Evolutionary conservation across 345 rosid genomes (phyloP), one percentile per base, ranked within the genome.

Genomic region (Clausena lansium): DNA sequence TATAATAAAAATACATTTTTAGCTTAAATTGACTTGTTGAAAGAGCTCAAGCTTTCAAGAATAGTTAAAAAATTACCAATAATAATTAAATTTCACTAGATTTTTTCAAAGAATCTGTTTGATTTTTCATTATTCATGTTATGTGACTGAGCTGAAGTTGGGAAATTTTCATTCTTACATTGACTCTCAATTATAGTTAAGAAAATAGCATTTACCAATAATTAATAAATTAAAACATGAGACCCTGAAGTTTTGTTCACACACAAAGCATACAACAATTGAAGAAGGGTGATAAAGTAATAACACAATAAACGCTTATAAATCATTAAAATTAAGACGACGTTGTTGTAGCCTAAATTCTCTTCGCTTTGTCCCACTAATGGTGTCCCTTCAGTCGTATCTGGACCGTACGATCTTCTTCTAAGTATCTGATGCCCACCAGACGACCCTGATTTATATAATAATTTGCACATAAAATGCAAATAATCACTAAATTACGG

Each of bases 131-230:
- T 9, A 30, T 52, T 28, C 50, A 70, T 28, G 17, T 13, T 41
- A 41, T 13, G 39, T 19, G 14, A 17, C 7, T 52, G 38, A 28
- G 61, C 50, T 35, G 61, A 72, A 72, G 7, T 41, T 74, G 35
- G 57, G 24, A 28, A 25, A 45, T 41, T 39, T 41, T 74, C 67
- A 72, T 38, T 4, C 54, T 9, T 28, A 36, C 55, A 67, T 77
- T 73, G 70, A 77, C 70, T 73, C 24, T 50, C 63, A 67, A 22
- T 39, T 45, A 2, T 73, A 41, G 68, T 52, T 45, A 72, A 30
- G 54, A 77, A 41, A 59, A 76, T 45, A 58, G 50, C 75, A 77
- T 52, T 81, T 73, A 67, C 60, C 28, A 9, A 17, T 19, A 74
- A 74, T 74, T 60, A 74, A 60, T 39, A 60, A n/a, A n/a, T n/a